Conservation (phyloP, 1,284 basidiomycete species). For the Cryptococcus depauperatus region DNA sequence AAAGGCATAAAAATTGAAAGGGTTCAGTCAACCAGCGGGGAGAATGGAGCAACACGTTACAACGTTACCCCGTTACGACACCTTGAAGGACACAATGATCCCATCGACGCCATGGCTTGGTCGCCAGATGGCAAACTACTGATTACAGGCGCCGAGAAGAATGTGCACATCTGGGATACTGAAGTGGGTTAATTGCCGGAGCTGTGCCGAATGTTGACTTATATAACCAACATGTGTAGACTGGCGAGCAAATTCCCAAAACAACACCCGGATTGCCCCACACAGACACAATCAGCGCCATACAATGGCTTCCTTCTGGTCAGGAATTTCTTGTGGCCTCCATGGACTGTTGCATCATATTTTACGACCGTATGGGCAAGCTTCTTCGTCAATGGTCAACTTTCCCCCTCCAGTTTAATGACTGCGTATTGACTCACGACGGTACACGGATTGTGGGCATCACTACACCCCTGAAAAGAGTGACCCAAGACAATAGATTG, state of each 20-base stretch:
- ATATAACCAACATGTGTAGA: slow-evolving; percentile 13
- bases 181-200: slow-evolving; percentile 51
- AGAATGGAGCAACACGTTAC: slow-evolving; percentile 9
- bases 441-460: slow-evolving; percentile 71
- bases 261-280: slow-evolving; percentile 47
- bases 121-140: slow-evolving; percentile 76
- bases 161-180: slow-evolving; percentile 78
- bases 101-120: slow-evolving; percentile 78
- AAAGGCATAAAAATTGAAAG: no score
- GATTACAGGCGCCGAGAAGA: slow-evolving; percentile 68
- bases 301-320: slow-evolving; percentile 79
- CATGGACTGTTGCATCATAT: slow-evolving; percentile 60
- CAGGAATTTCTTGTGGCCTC: slow-evolving; percentile 81
- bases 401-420: slow-evolving; percentile 76
- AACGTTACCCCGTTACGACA: slow-evolving; percentile 27
- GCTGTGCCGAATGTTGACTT: neutral
- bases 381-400: slow-evolving; percentile 61
- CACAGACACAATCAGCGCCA: slow-evolving; percentile 72
- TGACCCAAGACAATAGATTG: slow-evolving; percentile 31
- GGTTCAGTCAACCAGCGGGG: neutral
- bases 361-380: slow-evolving; percentile 49
- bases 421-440: slow-evolving; percentile 81
- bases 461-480: slow-evolving; percentile 54
- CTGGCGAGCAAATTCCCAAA: slow-evolving; percentile 18
- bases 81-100: slow-evolving; percentile 62